A percentile compares a stretch with the other conserved stretches of the same genome.
Evolutionary conservation across 805 yeast species (phyloP).

Genomic region (Cyberlindnera meyerae): DNA sequence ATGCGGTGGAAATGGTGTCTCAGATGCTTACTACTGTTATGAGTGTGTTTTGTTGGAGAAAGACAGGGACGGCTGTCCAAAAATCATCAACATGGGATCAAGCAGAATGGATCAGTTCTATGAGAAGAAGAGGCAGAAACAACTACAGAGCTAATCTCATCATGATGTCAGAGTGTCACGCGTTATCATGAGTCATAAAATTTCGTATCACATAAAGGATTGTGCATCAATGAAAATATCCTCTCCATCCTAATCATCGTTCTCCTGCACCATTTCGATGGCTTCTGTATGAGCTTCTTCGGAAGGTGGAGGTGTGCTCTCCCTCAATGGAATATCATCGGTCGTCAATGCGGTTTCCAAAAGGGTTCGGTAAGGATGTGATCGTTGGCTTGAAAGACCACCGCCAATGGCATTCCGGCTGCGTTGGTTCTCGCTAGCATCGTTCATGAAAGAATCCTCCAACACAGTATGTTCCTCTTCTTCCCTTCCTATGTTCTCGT

Average conservation of each 20-base stretch:
- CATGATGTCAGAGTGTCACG: too few species aligned
- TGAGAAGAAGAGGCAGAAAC: constrained; percentile 43
- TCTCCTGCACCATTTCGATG: too few species aligned
- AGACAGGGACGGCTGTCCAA: constrained; percentile 91
- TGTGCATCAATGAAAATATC: constrained; percentile 10
- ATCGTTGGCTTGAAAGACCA: too few species aligned
- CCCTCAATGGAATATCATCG: too few species aligned
- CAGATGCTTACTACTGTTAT: constrained; percentile 76
- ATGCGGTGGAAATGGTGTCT: constrained; percentile 62
- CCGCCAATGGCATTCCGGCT: too few species aligned
- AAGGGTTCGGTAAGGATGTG: too few species aligned
- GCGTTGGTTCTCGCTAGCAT: constrained; percentile 1
- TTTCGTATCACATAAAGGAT: background rate
- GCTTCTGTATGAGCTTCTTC: too few species aligned
- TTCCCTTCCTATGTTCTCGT: constrained; percentile 5
- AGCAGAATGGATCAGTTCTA: constrained; percentile 60
- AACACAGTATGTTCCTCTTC: constrained; percentile 14
- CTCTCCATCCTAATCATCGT: too few species aligned
- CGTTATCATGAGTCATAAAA: too few species aligned
- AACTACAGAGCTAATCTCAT: constrained; percentile 13
- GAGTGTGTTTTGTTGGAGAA: constrained; percentile 79
- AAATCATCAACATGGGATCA: constrained; percentile 76
- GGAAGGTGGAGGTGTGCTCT: too few species aligned
- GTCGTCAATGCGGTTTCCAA: too few species aligned
- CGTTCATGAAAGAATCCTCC: constrained; percentile 5